Conservation (phyloP, 2,329 filamentous ascomycete genomes). For the Claviceps humidiphila region DNA sequence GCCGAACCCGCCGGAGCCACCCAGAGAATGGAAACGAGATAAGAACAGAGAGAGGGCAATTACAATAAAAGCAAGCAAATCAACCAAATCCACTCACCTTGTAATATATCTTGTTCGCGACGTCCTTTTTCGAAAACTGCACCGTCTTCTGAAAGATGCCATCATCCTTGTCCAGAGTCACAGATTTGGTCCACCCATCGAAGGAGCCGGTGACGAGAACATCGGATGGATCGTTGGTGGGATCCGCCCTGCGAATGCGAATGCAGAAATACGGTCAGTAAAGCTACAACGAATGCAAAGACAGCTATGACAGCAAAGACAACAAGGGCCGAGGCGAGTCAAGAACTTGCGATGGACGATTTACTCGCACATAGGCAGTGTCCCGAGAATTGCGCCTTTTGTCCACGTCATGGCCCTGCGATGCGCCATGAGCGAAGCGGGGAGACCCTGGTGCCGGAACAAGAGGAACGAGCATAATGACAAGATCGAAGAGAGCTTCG, state of each 20-base stretch:
- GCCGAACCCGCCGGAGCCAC: not conserved
- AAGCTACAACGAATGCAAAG: no score
- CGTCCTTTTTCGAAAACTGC: constrained; percentile 41
- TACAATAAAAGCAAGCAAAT: not conserved
- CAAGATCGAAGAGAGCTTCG: not conserved
- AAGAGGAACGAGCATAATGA: no score
- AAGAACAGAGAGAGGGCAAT: not conserved
- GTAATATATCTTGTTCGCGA: constrained; percentile 69
- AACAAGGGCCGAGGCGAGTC: not conserved
- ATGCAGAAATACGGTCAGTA: constrained; percentile 4
- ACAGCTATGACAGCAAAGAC: no score
- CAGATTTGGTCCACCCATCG: constrained; percentile 81
- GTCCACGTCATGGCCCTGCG: not conserved
- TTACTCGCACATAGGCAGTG: not conserved
- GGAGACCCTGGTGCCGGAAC: not conserved
- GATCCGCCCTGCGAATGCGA: constrained; percentile 53
- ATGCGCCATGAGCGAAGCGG: not conserved
- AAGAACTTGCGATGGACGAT: not conserved
- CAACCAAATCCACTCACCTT: constrained; percentile 52
- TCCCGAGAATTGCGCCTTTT: no score
- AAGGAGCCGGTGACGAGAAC: constrained; percentile 79
- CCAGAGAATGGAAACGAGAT: not conserved
- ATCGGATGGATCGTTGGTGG: constrained; percentile 62
- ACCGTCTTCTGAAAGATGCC: constrained; percentile 71
- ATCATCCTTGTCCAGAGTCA: constrained; percentile 66